Base-by-base conservation (phyloP, 345 rosid species). In the Carallia pectinifolia region DNA sequence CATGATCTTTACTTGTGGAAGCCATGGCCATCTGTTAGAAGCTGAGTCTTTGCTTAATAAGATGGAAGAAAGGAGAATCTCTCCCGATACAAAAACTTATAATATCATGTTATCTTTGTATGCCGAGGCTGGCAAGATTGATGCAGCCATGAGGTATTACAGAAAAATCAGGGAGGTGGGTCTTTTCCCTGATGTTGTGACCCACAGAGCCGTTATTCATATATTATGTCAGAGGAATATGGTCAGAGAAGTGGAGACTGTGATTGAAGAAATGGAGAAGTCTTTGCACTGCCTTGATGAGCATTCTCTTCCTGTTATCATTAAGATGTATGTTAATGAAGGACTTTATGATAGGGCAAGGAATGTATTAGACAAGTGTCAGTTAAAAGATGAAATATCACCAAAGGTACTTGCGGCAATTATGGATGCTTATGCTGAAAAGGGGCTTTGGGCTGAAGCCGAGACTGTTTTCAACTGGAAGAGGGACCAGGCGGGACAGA, bases 1-100 rank as follows among this genome's bases (percentile, higher is more conserved):
- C 7, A 90, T 93, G 96, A 93, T 90, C 58, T 83, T 82, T 80
- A 89, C 87, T 9, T 89, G 96, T 79, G 98, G 97, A 74, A 88
- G 84, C 74, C 89, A 84, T 61, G 96, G 97, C 53, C 76, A 71
- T 38, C 67, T 90, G 72, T 80, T 76, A 7, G 98, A 93, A 71
- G 97, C 97, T n/a, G 97, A 93, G 69, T 55, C 90, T 15, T 81
- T 90, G 82, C 81, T 89, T 67, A 71, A 62, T 53, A 86, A 83
- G 87, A 93, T 93, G 98, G 93, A 89, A 71, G 85, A 79, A 71
- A 87, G 82, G 68, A 74, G 85, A 71, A 76, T 90, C 37, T 67
- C 74, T 29, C 94, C 98, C 18, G 96, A 93, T 74, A 89, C 97
- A 0, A 88, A 81, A 80, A 93, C 97, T 13, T 93, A 90, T 69